Evolutionary conservation across 1,284 basidiomycete genomes (phyloP), one percentile per base, ranked within the genome.

Genomic region (Leccinum huronense): DNA sequence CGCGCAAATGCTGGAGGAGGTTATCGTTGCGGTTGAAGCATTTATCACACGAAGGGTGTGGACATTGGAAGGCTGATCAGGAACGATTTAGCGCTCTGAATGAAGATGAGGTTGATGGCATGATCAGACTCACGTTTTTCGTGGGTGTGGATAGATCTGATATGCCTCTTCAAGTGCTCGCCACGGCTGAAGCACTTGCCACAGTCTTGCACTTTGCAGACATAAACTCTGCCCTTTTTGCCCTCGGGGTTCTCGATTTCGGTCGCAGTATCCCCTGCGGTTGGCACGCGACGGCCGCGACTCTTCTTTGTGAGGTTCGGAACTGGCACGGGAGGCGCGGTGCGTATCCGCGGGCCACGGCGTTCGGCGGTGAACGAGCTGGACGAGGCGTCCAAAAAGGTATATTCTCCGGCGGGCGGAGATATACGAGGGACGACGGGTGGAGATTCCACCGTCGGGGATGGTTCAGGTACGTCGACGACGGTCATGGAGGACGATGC

Each of bases 151-250:
- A 93, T 87, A 59, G 85, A 87, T 58, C 86, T 79, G 66, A 92
- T 85, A 73, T 93, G 91, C 48, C 91, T 81, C 76, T 91, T 91
- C 63, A 93, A 80, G 74, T 93, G 91, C 69, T 92, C 89, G 8
- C 86, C 85, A 40, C 91, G 84, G 67, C 82, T 83, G 75, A 93
- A 93, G 63, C 84, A 85, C 73, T 91, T 91, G 31, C 84, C 85
- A 72, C 90, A 91, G 1, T 82, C 85, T 60, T 85, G 80, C 13
- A 90, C 88, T 62, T 82, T 82, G 74, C 89, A 91, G 2, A 85
- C 76, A 69, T 89, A 88, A 69, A 83, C 72, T 70, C 85, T 75
- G 33, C 76, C 77, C 56, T 80, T 81, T 69, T 78, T 80, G 48
- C 79, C 76, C 30, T 77, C 74, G 5, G 60, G 19, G 27, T 0